Percentiles rank a stretch among this genome's conserved stretches.
Evolutionary conservation across 176 grass and related monocot genomes (phyloP).

Genomic region (Carex myosuroides): DNA sequence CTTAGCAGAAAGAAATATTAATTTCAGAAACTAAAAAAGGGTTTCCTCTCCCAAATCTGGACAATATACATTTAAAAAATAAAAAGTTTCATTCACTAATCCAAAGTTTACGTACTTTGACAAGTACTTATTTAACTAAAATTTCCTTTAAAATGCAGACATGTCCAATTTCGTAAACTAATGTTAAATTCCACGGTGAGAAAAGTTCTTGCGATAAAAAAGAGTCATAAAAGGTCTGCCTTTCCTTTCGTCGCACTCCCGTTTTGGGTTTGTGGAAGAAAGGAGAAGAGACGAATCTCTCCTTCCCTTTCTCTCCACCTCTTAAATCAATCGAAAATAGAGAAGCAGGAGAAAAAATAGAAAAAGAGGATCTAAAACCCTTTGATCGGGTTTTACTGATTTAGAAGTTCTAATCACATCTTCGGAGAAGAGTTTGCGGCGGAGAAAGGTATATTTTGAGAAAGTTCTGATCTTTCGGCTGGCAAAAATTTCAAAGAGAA

Average conservation of each 20-base stretch:
- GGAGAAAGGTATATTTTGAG: slow-evolving; percentile 9
- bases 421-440: slow-evolving; percentile 1
- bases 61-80: neutral
- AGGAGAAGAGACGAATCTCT: slow-evolving; percentile 24
- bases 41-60: neutral
- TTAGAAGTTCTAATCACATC: neutral
- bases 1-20: neutral
- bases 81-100: neutral
- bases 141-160: neutral
- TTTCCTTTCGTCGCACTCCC: neutral
- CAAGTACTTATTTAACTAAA: neutral
- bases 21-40: neutral
- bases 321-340: neutral
- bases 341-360: neutral
- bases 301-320: slow-evolving; percentile 5
- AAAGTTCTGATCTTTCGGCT: neutral
- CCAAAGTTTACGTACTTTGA: neutral
- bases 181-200: neutral
- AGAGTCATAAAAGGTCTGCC: neutral
- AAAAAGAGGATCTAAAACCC: neutral
- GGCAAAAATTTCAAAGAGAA: neutral
- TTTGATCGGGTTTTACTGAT: neutral
- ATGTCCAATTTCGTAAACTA: neutral
- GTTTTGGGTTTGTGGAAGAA: slow-evolving; percentile 21
- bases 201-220: neutral